A percentile compares a stretch with the other conserved stretches of the same genome.
These are phyloP conservation scores for Monilinia fructicola DNA, from an alignment of 2,329 filamentous ascomycete genomes.

Conservation along the genomic window DNA sequence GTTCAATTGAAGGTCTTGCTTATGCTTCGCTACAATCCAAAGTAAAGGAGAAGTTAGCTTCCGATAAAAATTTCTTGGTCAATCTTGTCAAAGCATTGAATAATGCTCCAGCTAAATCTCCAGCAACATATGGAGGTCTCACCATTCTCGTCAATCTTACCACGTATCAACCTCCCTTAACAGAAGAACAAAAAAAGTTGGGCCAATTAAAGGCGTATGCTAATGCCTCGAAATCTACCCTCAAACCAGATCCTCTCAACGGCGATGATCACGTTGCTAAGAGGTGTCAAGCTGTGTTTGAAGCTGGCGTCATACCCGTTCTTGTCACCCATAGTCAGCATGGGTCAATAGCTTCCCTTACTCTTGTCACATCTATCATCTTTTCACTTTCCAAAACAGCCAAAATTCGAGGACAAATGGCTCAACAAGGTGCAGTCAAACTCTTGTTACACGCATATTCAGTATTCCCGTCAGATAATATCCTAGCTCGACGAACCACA, in stretches of 20 bases:
- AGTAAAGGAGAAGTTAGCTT: conserved; percentile 77
- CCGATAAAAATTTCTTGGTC: conserved; percentile 66
- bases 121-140: conserved; percentile 78
- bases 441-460: conserved; percentile 72
- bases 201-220: conserved; percentile 92
- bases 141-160: conserved; percentile 86
- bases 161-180: conserved; percentile 70
- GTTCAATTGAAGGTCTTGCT: conserved; percentile 85
- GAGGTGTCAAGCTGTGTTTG: conserved; percentile 76
- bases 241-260: conserved; percentile 65
- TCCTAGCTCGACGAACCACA: conserved; percentile 55
- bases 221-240: conserved; percentile 71
- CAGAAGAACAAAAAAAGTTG: conserved; percentile 91
- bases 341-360: conserved; percentile 67
- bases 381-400: conserved; percentile 74
- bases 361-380: conserved; percentile 73
- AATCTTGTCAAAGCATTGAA: conserved; percentile 65
- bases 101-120: conserved; percentile 61
- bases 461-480: conserved; percentile 56
- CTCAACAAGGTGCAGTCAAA: conserved; percentile 91
- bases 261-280: conserved; percentile 72
- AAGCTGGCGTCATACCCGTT: conserved; percentile 73
- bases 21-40: conserved; percentile 85
- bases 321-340: conserved; percentile 74
- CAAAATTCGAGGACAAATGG: conserved; percentile 72